Conservation (phyloP, 73 alveolate species). For the Tetrahymena thermophila region DNA sequence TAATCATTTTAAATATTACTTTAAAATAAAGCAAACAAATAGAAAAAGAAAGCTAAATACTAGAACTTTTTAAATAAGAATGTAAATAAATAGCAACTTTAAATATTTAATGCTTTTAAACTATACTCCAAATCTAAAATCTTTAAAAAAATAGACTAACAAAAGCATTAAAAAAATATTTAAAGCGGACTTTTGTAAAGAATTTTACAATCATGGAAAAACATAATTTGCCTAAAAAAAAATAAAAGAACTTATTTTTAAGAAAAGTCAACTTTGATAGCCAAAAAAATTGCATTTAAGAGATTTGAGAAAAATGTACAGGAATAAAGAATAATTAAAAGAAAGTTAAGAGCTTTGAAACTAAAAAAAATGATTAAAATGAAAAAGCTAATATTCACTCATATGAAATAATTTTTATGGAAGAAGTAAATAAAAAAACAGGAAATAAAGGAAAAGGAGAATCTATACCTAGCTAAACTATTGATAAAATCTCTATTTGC, state of each 20-base stretch:
- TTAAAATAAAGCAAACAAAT: background rate
- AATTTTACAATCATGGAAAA: background rate
- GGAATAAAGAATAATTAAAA: background rate
- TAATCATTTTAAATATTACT: background rate
- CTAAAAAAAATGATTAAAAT: background rate
- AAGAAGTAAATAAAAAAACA: background rate
- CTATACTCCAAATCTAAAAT: background rate
- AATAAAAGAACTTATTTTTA: background rate
- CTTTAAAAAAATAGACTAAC: background rate
- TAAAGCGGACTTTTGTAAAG: background rate
- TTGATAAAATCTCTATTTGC: background rate
- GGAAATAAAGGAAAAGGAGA: background rate
- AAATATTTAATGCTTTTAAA: background rate
- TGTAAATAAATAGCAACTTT: background rate
- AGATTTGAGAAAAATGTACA: background rate
- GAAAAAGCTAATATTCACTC: background rate
- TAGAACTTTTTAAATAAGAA: background rate
- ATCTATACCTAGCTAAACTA: background rate
- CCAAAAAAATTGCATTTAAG: background rate
- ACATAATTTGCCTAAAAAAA: background rate
- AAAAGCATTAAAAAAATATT: background rate
- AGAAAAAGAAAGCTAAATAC: background rate
- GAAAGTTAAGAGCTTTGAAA: background rate
- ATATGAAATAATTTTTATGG: background rate
- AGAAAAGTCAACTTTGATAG: background rate